phyloP scores from a whole-genome alignment of 192 early-diverging fungal genomes.

The Linnemannia elongata region DNA sequence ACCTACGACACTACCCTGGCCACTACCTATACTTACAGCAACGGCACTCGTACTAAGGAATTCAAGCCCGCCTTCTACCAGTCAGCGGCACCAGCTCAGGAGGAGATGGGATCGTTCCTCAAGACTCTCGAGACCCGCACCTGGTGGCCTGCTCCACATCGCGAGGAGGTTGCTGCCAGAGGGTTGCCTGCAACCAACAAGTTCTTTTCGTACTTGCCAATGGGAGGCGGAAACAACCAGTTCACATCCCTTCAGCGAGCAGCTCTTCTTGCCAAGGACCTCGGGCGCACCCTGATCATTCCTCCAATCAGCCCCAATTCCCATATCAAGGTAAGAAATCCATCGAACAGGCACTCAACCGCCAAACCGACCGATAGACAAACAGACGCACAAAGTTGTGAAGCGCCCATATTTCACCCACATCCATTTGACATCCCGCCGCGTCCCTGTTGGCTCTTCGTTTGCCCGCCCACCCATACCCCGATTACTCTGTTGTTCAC shows the following conservation, averaged over 20 bases:
- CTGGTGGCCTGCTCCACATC: conserved; percentile 22
- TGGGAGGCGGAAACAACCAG: conserved; percentile 56
- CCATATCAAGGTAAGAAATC: conserved; percentile 54
- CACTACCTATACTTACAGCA: conserved; percentile 15
- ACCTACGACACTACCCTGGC: conserved; percentile 18
- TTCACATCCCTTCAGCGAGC: conserved; percentile 48
- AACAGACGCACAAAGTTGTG: background rate
- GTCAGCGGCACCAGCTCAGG: conserved; percentile 18
- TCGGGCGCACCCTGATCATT: conserved; percentile 45
- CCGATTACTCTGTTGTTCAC: background rate
- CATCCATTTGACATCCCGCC: background rate
- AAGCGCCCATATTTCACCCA: background rate
- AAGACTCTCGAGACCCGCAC: conserved; percentile 27
- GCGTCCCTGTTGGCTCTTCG: background rate
- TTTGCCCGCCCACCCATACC: background rate
- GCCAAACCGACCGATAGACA: background rate
- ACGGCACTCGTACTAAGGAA: conserved; percentile 26
- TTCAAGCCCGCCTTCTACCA: conserved; percentile 51
- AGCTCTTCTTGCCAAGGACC: conserved; percentile 49
- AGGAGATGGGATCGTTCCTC: conserved; percentile 46
- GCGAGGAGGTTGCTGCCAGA: background rate
- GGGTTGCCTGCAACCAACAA: conserved; percentile 2
- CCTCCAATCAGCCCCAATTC: conserved; percentile 49
- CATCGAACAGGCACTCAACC: background rate
- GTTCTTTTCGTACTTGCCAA: conserved; percentile 43